Evolutionary conservation across 225 moss, liverwort and hornwort species (phyloP).

Genomic region (Neckera pumila): DNA sequence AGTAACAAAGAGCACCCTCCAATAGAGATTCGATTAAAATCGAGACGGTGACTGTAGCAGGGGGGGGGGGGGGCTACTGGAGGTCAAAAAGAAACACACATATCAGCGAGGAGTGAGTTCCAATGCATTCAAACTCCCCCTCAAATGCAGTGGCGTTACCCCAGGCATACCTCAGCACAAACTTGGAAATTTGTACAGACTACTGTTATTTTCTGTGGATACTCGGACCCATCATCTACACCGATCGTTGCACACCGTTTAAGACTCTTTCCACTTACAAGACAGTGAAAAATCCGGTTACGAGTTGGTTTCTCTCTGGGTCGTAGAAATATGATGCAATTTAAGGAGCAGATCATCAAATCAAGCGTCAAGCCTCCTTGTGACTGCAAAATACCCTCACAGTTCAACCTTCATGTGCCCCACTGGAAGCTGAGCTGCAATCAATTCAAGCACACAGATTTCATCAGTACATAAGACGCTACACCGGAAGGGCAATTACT

Average conservation of each 20-base stretch:
- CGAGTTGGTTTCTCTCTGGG: background rate
- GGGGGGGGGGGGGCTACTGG: background rate
- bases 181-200: background rate
- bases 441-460: background rate
- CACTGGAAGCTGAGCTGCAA: slow-evolving; percentile 32
- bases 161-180: background rate
- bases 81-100: background rate
- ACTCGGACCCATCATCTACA: background rate
- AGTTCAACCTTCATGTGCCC: slow-evolving; percentile 39
- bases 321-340: background rate
- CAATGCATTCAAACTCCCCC: background rate
- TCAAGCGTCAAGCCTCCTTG: background rate
- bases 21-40: background rate
- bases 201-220: background rate
- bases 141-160: background rate
- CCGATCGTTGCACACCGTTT: background rate
- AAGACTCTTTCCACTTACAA: background rate
- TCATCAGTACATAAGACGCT: background rate
- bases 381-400: background rate
- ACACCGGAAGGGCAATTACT: too few relatives aligned
- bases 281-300: background rate
- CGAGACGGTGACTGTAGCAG: background rate
- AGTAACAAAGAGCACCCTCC: background rate
- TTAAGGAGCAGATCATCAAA: background rate
- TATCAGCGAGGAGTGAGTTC: background rate